phyloP scores from a whole-genome alignment of 768 basidiomycete genomes.

The Dictyophora rubrovolvata region DNA sequence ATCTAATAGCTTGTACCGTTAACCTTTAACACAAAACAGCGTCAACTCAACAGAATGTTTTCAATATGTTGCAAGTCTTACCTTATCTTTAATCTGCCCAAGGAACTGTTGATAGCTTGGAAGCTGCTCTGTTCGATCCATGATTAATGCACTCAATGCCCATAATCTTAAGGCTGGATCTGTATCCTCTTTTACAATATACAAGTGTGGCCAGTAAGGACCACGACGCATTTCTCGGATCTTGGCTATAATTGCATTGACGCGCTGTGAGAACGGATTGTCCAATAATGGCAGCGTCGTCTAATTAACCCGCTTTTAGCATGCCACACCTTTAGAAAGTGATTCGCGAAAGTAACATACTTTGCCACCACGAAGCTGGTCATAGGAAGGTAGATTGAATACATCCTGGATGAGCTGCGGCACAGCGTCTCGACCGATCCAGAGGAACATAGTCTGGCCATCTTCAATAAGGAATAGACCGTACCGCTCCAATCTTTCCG shows the following conservation, averaged over 20 bases:
- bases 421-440: constrained; percentile 98
- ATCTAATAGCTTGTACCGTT: constrained; percentile 9
- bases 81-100: constrained; percentile 84
- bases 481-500: constrained; percentile 90
- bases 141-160: constrained; percentile 90
- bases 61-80: constrained; percentile 16
- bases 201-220: constrained; percentile 87
- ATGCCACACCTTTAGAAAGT: not conserved
- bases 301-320: constrained; percentile 28
- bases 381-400: constrained; percentile 82
- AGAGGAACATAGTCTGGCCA: constrained; percentile 95
- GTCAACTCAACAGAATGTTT: not conserved
- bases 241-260: constrained; percentile 91
- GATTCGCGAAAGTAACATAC: constrained; percentile 28
- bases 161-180: constrained; percentile 90
- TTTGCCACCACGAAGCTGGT: constrained; percentile 89
- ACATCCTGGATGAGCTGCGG: constrained; percentile 91
- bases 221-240: constrained; percentile 89
- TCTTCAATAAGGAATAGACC: constrained; percentile 97
- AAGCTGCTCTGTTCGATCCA: constrained; percentile 89
- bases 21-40: not conserved
- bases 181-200: constrained; percentile 96
- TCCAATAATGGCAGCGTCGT: constrained; percentile 83
- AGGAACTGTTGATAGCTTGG: constrained; percentile 97
- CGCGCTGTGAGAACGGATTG: constrained; percentile 90